Conservation (phyloP, 2,329 filamentous ascomycete species). For the Aspergillus fijiensis region DNA sequence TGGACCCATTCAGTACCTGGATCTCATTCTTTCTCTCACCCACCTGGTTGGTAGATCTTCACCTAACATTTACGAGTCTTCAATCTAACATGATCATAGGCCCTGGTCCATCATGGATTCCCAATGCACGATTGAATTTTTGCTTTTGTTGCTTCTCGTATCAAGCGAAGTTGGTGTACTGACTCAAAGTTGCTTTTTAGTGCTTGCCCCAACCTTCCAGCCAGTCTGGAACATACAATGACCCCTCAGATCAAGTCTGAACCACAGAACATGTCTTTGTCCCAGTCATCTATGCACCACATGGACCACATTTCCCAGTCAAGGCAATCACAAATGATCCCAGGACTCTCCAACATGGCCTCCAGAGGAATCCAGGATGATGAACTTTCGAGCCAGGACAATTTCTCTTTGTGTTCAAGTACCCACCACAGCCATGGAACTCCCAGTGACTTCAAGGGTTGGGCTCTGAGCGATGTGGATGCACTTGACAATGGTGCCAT, state of each 20-base stretch:
- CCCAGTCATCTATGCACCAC: slow-evolving; percentile 31
- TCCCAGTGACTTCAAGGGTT: slow-evolving; percentile 39
- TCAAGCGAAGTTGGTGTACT: slow-evolving; percentile 27
- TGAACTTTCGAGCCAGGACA: slow-evolving; percentile 45
- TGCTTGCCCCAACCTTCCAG: slow-evolving; percentile 26
- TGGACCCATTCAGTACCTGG: slow-evolving; percentile 1
- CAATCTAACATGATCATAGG: slow-evolving; percentile 4
- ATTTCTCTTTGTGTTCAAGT: slow-evolving; percentile 43
- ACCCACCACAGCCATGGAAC: slow-evolving; percentile 35
- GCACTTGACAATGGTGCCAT: slow-evolving; percentile 40
- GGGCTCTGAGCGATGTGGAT: slow-evolving; percentile 41
- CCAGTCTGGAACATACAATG: slow-evolving; percentile 34
- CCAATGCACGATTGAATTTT: slow-evolving; percentile 21
- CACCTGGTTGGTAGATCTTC: slow-evolving; percentile 11
- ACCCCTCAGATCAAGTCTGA: slow-evolving; percentile 39
- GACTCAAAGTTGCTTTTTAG: slow-evolving; percentile 32
- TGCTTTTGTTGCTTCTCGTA: slow-evolving; percentile 15
- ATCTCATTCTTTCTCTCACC: background rate
- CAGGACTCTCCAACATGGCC: slow-evolving; percentile 40
- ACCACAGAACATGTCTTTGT: slow-evolving; percentile 38
- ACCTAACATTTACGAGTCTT: background rate
- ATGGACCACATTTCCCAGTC: slow-evolving; percentile 36
- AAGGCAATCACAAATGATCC: slow-evolving; percentile 37
- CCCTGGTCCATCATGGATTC: slow-evolving; percentile 12
- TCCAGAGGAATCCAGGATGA: slow-evolving; percentile 44